Conservation (phyloP, 352 stramenopile genomes). For the Saprolegnia parasitica region DNA sequence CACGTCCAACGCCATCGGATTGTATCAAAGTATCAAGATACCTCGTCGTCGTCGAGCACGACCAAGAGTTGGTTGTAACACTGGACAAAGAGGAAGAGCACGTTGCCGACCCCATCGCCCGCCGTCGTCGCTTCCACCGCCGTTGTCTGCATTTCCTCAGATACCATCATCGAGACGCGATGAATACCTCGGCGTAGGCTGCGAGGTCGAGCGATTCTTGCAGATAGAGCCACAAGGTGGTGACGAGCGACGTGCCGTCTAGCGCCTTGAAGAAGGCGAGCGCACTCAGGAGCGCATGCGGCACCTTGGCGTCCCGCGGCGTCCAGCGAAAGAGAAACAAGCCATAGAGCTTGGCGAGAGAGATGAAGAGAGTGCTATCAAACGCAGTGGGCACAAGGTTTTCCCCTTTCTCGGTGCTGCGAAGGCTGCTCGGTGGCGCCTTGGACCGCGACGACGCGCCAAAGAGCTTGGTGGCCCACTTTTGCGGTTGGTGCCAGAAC, state of each 20-base stretch:
- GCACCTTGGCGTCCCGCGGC: conserved; percentile 35
- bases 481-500: conserved; percentile 43
- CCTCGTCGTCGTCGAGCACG: conserved; percentile 68
- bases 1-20: conserved; percentile 4
- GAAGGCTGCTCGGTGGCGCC: conserved; percentile 28
- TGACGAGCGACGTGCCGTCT: conserved; percentile 38
- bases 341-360: conserved; percentile 40
- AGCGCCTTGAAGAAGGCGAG: conserved; percentile 50
- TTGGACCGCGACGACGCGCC: conserved; percentile 41
- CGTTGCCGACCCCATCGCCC: conserved; percentile 45
- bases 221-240: conserved; percentile 55
- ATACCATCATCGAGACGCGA: background rate
- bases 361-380: conserved; percentile 41
- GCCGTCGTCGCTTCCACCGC: conserved; percentile 41
- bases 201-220: conserved; percentile 55
- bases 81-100: conserved; percentile 52
- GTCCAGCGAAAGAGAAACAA: conserved; percentile 63
- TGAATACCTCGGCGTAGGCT: conserved; percentile 42
- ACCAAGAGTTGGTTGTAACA: conserved; percentile 60
- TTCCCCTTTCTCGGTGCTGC: background rate
- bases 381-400: conserved; percentile 34
- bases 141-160: conserved; percentile 33
- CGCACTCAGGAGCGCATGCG: conserved; percentile 50
- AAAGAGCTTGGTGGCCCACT: conserved; percentile 54
- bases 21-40: conserved; percentile 25